Base-by-base conservation (phyloP, 2,329 filamentous ascomycete species). In the Apiospora kogelbergensis region DNA sequence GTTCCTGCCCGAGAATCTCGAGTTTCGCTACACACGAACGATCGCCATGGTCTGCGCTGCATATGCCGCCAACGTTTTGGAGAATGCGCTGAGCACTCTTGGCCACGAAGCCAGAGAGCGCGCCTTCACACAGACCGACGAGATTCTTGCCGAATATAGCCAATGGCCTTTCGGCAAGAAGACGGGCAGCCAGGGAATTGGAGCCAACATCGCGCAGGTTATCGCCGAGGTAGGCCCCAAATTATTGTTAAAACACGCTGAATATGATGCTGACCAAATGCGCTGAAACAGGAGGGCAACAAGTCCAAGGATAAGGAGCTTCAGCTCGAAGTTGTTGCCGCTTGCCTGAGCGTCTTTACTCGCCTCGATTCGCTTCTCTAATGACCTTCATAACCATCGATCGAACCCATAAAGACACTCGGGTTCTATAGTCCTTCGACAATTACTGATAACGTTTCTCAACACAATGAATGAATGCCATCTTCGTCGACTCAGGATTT, bases 1-100 rank as follows among this genome's bases (percentile, higher is more conserved):
- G 78, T 98, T 97, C 84, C 88, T 98, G 41, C 96, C 96, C 70
- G 95, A 98, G 80, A 93, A 93, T 75, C 91, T 97, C 81, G 95
- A 98, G 77, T 98, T 97, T 84, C 90, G 96, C 79, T 97, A 97
- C 81, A 84, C 96, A 73, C 90, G 96, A 74, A 98, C 96, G 63
- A 90, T 99, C 73, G 87, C 93, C 75, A 97, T 99, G 95, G 94
- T 99, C 67, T 99, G 96, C 83, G 96, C 95, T 66, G 95, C 96
- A 63, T 98, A 99, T 81, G 96, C 96, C 63, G 96, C 96, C 71
- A 99, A 99, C 77, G 96, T 99, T 37, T 88, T 99, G 69, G 96
- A 99, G 84, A 99, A 99, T 78, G 96, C 95, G n/a, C 84, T 99
- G 76, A 93, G 93, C 68, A 97, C 93, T 17, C 89, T 99, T 72